A percentile compares a stretch with the other conserved stretches of the same genome.
Evolutionary conservation across 179 eudicot species (phyloP).

Genomic region (Vitellaria paradoxa): DNA sequence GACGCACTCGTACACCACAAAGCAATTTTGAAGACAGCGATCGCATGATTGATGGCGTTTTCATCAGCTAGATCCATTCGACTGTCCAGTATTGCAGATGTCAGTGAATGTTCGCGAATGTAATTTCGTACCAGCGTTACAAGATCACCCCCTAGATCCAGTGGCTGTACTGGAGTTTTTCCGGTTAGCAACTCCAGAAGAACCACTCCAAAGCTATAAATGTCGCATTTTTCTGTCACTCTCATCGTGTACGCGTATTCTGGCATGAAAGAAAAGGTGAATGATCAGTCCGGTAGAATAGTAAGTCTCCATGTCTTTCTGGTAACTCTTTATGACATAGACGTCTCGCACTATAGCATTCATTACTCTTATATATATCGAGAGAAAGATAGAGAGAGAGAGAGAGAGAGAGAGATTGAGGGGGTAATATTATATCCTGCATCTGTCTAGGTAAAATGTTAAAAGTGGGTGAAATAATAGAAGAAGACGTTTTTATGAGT

Average conservation of each 20-base stretch:
- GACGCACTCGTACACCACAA: conserved; percentile 73
- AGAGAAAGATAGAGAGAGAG: background rate
- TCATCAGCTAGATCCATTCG: conserved; percentile 51
- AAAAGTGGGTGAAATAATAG: too few relatives aligned
- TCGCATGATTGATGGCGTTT: conserved; percentile 55
- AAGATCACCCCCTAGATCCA: conserved; percentile 85
- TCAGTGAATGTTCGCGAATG: conserved; percentile 52
- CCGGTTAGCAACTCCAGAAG: conserved; percentile 86
- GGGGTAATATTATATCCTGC: background rate
- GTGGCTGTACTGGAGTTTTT: conserved; percentile 76
- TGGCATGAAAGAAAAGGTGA: conserved; percentile 22
- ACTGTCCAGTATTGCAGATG: conserved; percentile 62
- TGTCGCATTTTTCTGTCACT: conserved; percentile 90
- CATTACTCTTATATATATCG: too few relatives aligned
- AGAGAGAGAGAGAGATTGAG: background rate
- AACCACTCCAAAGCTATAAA: conserved; percentile 92
- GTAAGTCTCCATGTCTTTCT: too few relatives aligned
- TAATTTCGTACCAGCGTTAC: conserved; percentile 69
- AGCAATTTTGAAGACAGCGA: conserved; percentile 71
- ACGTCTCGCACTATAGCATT: too few relatives aligned
- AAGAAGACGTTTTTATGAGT: too few relatives aligned
- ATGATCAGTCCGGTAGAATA: background rate
- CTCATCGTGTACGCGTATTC: conserved; percentile 98
- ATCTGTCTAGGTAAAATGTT: too few relatives aligned
- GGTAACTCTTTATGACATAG: too few relatives aligned